A percentile compares a stretch with the other conserved stretches of the same genome.
phyloP scores from a whole-genome alignment of 1,139 yeast genomes.

The Debaryomycetaceae sp. region DNA sequence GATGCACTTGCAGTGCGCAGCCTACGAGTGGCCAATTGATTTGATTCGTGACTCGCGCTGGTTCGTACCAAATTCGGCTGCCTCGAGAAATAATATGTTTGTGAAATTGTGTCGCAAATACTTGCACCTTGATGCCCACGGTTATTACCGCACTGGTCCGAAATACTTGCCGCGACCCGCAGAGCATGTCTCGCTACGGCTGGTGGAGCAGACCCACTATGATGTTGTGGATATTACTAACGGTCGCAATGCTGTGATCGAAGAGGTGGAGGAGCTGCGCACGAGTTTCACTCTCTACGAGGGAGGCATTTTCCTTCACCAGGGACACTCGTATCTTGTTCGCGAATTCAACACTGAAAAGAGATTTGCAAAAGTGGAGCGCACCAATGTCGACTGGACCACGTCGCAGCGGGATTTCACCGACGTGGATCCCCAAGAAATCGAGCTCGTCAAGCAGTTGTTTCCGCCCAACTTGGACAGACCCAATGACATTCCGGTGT shows the following conservation, averaged over 20 bases:
- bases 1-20: conserved; percentile 89
- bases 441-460: conserved; percentile 52
- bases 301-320: conserved; percentile 91
- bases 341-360: conserved; percentile 72
- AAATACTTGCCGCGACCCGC: conserved; percentile 75
- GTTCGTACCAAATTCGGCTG: conserved; percentile 28
- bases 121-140: conserved; percentile 36
- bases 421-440: conserved; percentile 78
- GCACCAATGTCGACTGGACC: conserved; percentile 90
- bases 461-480: conserved; percentile 10
- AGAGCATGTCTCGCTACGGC: conserved; percentile 62
- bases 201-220: conserved; percentile 65
- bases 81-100: conserved; percentile 13
- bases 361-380: conserved; percentile 66
- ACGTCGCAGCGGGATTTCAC: conserved; percentile 88
- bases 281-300: conserved; percentile 87
- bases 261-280: conserved; percentile 82
- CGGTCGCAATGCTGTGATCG: conserved; percentile 64
- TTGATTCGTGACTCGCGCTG: conserved; percentile 42
- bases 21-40: conserved; percentile 65
- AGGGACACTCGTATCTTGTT: conserved; percentile 81
- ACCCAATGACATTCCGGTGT: conserved; percentile 49
- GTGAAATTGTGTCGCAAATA: conserved; percentile 30
- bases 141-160: conserved; percentile 49
- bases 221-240: conserved; percentile 86